Base-by-base conservation (phyloP, 352 stramenopile genomes). In the Pythium guiyangense region DNA sequence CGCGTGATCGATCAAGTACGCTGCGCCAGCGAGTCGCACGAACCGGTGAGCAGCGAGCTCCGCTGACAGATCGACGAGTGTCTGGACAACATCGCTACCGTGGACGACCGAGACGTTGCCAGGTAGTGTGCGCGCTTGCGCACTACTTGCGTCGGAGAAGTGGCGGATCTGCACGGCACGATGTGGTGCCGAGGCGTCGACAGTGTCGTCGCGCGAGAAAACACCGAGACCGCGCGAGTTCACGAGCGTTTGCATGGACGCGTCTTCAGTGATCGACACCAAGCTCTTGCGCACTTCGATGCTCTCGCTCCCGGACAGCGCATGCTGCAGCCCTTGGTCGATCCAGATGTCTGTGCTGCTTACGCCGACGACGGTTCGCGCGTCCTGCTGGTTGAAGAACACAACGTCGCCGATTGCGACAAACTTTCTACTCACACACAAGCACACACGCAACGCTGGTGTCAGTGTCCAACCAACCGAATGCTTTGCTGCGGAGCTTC, bases 201-300 rank as follows among this genome's bases (percentile, higher is more conserved):
- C 52, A 29, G 73, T 79, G 48, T 79, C 71, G 54, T 84, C 77
- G 10, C 70, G 66, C 14, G 77, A 84, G 31, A 73, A 55, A 27
- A 87, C 35, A 22, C 73, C 70, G 11, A 84, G 51, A 9, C 77
- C 77, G 29, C 75, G 63, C 26, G 77, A 75, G 59, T 83, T 87
- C 40, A 79, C 57, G 5, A 69, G 49, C 6, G 57, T 55, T 53
- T 84, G 72, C 18, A 80, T 46, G n/a, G 63, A 70, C 14, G 66
- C 70, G 31, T 80, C 74, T 63, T 87, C 77, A 12, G 20, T 69
- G 45, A 78, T 70, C 25, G 67, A 64, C 25, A 86, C 56, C 14
- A 80, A 50, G 39, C 66, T 73, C 49, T 76, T 79, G 6, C 74
- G 71, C 10, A 77, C 57, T 42, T 82, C 67, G 25, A 86, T 70